Base-by-base conservation (phyloP, 495 filamentous ascomycete species). In the Penicillium robsamsonii region DNA sequence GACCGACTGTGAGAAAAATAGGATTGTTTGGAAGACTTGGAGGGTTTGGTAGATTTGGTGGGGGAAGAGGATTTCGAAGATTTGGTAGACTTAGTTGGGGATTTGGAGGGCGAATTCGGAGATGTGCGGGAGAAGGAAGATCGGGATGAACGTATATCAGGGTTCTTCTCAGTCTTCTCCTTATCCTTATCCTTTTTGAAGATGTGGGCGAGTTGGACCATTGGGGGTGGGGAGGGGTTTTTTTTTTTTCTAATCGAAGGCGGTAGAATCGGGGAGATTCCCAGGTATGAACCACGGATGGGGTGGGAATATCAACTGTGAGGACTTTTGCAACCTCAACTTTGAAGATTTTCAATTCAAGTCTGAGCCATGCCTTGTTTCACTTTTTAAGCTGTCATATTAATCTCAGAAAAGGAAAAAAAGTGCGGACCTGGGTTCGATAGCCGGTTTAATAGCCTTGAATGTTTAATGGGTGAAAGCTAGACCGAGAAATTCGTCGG, bases 211-310 rank as follows among this genome's bases (percentile, higher is more conserved):
- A 69, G 64, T 69, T 69, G 66, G 55, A 66, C 66, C 66, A 69
- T 69, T 62, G 54, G 60, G 67, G 45, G 61, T 50, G 51, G 56
- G 31, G 53, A 53, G 35, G 35, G 11, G 3, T 17, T 38, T 37
- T 37, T 55, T 58, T 64, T 64, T 64, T 64, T 66, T 58, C 61
- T 68, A 63, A 64, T 78, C 73, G 75, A 78, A 78, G 64, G 60
- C 56, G 68, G 65, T 68, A 73, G 75, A 78, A 78, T 70, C 74
- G 73, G 75, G 74, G 77, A 70, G 75, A 78, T 75, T 40, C 57
- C 33, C 58, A 42, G 58, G 35, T 38, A 2, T 47, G 25, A 44
- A 50, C 40, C 46, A 50, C 38, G 22, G 51, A 31, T 43, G 35
- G 35, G 35, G 35, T 15, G n/a, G 15, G 35, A 38, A 43, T 43